Evolutionary conservation across 768 basidiomycete genomes (phyloP), one percentile per base, ranked within the genome.

Genomic region (Gloeopeniophorella convolvens): DNA sequence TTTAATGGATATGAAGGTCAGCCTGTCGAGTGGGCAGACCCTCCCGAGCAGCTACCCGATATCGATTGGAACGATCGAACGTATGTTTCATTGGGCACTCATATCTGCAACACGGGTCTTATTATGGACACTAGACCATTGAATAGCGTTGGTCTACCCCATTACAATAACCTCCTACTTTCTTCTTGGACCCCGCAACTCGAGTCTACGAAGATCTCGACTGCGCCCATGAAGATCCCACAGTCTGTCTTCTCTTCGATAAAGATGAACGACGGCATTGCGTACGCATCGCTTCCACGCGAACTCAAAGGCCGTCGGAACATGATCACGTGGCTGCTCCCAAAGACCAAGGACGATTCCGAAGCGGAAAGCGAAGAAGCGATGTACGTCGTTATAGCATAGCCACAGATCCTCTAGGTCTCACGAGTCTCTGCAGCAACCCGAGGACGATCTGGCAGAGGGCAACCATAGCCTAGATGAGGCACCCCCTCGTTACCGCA

Each of bases 1-100:
- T 85, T 95, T 66, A 95, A 95, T 58, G 92, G 94, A 0, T 95
- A 85, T 60, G 84, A 90, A 51, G 91, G 91, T 1, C 80, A 89
- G 56, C 80, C 89, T 11, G 70, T 86, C 36, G 91, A 94, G 57
- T 88, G 90, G 83, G 82, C 88, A 1, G 88, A 93, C 64, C 64
- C 76, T 8, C 77, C 84, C 0, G 83, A 83, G 20, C 74, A 79
- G 4, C 65, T 82, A 2, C 82, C 85, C 2, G 70, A 82, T 16
- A 80, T 94, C 37, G 69, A 79, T n/a, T 97, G 94, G 93, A 77
- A 75, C 1, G 79, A 87, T 47, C 72, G 76, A 15, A 96, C 89
- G 89, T 93, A 63, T 61, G 83, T 65, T 1, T 24, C 2, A 9
- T 32, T 33, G 3, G 39, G 30, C 35, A 42, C 39, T 5, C 18